Base-by-base conservation (phyloP, 345 rosid species). In the Arabidopsis arenosa region DNA sequence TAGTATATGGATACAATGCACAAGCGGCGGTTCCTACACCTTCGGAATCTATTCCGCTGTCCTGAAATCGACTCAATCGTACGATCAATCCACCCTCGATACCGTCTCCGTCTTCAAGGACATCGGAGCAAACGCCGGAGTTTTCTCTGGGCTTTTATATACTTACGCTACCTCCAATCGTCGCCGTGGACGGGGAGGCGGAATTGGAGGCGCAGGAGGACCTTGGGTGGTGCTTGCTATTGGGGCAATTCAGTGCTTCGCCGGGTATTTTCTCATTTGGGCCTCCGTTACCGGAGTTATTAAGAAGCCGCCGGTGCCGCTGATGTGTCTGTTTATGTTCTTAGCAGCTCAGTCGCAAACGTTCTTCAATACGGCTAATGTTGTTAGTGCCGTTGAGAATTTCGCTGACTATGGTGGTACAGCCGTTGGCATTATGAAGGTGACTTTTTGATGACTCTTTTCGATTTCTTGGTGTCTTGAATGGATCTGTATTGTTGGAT, bases 91-190 rank as follows among this genome's bases (percentile, higher is more conserved):
- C 13, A 93, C 98, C 6, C 98, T 93, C 72, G 98, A 93, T 85
- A 91, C 91, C 80, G 88, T 93, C 80, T 93, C 97, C 44, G 98
- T 93, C 82, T 91, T 90, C 85, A 93, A 93, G 51, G 96, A 93
- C 83, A 91, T 93, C 81, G 97, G 98, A 17, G 94, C 96, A 45
- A 91, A 91, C 88, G 84, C 79, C 80, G 98, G 96, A 4, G 43
- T 88, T 84, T 80, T 91, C 58, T 86, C 97, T 11, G 98, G 98
- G 30, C 81, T 91, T 72, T 83, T 93, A 6, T 93, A 91, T 77
- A 71, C 96, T 47, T 68, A 76, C 65, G 84, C 83, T 37, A 81
- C 91, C 4, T 56, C 66, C 48, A 33, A 52, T 61, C 72, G 63
- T 39, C 81, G 73, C 9, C 78, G 81, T 18, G 9, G 0, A 4